Evolutionary conservation across 2,329 filamentous ascomycete species (phyloP).

Genomic region (Aspergillus sp.): DNA sequence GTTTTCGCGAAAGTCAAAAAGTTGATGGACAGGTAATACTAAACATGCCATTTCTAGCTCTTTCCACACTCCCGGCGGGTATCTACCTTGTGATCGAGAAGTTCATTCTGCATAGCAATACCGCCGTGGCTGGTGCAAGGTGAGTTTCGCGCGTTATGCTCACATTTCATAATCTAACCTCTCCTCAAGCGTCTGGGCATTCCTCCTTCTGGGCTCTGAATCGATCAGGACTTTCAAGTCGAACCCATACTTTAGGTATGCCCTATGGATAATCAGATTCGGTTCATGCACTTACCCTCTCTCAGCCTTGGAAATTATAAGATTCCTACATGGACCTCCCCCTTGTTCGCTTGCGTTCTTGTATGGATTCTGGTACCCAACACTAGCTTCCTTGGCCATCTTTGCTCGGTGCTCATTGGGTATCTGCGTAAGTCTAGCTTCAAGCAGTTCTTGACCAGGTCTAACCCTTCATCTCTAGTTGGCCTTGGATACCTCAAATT

Average conservation of each 20-base stretch:
- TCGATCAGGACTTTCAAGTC: conserved; percentile 81
- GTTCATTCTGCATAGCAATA: conserved; percentile 71
- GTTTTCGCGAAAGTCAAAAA: conserved; percentile 42
- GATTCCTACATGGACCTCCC: conserved; percentile 91
- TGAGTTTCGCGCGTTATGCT: conserved; percentile 44
- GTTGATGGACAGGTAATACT: conserved; percentile 24
- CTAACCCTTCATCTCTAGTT: conserved; percentile 53
- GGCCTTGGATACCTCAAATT: conserved; percentile 88
- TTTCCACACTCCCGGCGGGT: conserved; percentile 80
- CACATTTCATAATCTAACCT: conserved; percentile 19
- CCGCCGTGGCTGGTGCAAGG: conserved; percentile 80
- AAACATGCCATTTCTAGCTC: conserved; percentile 53
- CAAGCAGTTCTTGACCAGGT: background rate
- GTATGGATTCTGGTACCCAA: conserved; percentile 77
- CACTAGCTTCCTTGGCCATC: conserved; percentile 82
- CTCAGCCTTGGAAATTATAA: conserved; percentile 62
- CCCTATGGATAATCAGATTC: background rate
- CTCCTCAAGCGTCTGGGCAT: conserved; percentile 78
- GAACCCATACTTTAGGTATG: conserved; percentile 74
- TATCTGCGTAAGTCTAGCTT: conserved; percentile 72
- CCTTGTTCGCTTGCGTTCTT: conserved; percentile 75
- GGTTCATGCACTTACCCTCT: conserved; percentile 25
- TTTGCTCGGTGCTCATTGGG: conserved; percentile 81
- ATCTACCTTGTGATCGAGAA: conserved; percentile 81
- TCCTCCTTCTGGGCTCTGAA: conserved; percentile 82